Percentiles rank a stretch among this genome's conserved stretches.
Evolutionary conservation across 352 stramenopile genomes (phyloP).

Genomic region (Vaucheria bursata): DNA sequence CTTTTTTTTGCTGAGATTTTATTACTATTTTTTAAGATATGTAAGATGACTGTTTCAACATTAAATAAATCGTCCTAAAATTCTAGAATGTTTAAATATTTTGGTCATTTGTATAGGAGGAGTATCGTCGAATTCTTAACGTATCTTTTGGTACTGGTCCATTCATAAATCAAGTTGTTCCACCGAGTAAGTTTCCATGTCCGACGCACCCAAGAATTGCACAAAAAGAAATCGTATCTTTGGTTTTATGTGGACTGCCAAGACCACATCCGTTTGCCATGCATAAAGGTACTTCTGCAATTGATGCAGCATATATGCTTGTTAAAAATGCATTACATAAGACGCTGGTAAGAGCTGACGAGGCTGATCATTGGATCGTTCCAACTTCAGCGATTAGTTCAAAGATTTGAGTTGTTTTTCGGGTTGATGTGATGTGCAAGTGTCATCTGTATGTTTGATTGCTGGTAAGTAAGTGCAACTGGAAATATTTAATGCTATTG

Average conservation of each 20-base stretch:
- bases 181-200: neutral
- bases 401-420: too few relatives aligned
- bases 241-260: constrained; percentile 21
- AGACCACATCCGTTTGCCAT: constrained; percentile 43
- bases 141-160: constrained; percentile 25
- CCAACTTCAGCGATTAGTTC: too few relatives aligned
- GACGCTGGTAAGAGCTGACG: constrained; percentile 12
- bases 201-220: neutral
- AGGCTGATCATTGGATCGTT: constrained; percentile 28
- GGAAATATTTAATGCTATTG: neutral
- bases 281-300: constrained; percentile 16
- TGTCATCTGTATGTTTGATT: too few relatives aligned
- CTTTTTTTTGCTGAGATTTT: too few relatives aligned
- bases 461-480: too few relatives aligned
- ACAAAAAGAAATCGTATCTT: constrained; percentile 24
- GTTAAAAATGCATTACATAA: constrained; percentile 13
- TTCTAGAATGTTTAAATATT: too few relatives aligned
- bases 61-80: too few relatives aligned
- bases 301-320: constrained; percentile 20
- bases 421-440: too few relatives aligned
- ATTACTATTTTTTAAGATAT: too few relatives aligned
- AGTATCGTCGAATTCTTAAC: constrained; percentile 39
- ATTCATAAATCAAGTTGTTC: neutral
- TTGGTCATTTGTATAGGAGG: neutral
- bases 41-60: too few relatives aligned